A percentile compares a stretch with the other conserved stretches of the same genome.
Evolutionary conservation across 2,329 filamentous ascomycete genomes (phyloP).

Genomic region (Chaetothyriales sp.): DNA sequence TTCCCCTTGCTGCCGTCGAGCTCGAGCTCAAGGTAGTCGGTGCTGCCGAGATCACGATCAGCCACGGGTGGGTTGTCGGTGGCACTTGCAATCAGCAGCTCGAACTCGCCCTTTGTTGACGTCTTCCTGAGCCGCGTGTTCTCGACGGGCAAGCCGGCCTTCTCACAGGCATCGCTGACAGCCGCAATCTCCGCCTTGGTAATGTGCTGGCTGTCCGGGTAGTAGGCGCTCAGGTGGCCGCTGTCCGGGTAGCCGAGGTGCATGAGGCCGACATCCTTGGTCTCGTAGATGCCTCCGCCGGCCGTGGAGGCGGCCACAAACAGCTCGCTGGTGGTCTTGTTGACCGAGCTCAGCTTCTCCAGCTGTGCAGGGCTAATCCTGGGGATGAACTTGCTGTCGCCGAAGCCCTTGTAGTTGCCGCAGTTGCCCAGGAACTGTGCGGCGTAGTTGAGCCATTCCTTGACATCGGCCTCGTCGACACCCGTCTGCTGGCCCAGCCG

Average conservation of each 20-base stretch:
- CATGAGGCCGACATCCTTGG: constrained; percentile 48
- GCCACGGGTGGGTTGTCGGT: constrained; percentile 42
- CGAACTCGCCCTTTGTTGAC: constrained; percentile 43
- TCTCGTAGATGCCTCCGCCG: constrained; percentile 55
- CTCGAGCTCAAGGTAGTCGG: constrained; percentile 38
- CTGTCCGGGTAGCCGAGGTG: constrained; percentile 61
- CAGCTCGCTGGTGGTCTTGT: constrained; percentile 44
- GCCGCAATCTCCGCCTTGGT: constrained; percentile 59
- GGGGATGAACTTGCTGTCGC: constrained; percentile 71
- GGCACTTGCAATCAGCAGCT: constrained; percentile 60
- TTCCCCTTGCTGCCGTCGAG: constrained; percentile 50
- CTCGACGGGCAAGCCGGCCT: constrained; percentile 54
- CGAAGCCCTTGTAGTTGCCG: constrained; percentile 79
- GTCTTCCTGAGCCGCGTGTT: constrained; percentile 63
- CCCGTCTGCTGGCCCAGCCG: constrained; percentile 48
- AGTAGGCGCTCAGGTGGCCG: constrained; percentile 69
- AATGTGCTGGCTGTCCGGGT: constrained; percentile 59
- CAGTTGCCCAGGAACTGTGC: constrained; percentile 65
- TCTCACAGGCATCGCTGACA: constrained; percentile 57
- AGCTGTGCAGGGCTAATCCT: constrained; percentile 50
- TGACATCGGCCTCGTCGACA: constrained; percentile 48
- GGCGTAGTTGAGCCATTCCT: constrained; percentile 59
- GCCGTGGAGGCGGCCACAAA: constrained; percentile 47
- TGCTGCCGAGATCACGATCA: constrained; percentile 55
- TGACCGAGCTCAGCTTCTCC: constrained; percentile 46